Base-by-base conservation (phyloP, 2,329 filamentous ascomycete genomes). In the Talaromyces rugulosus region DNA sequence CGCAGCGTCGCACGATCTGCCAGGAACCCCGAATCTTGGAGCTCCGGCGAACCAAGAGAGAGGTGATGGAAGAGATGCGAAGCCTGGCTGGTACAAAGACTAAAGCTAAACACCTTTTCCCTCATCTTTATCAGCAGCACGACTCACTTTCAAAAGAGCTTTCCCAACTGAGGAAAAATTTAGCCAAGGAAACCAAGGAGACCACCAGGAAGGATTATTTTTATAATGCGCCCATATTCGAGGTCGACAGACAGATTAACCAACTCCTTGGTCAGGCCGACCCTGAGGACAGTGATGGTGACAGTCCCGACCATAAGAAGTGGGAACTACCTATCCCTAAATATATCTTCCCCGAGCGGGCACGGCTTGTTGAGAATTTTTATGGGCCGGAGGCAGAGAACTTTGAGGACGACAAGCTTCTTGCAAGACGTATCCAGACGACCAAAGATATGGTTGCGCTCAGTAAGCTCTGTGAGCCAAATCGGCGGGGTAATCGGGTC, bases 281-380 rank as follows among this genome's bases (percentile, higher is more conserved):
- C 51, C 11, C 57, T 2, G 90, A 95, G 72, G 93, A 93, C 70
- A 82, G 88, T 58, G 88, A 93, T 59, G 86, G 84, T 33, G 83
- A 92, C 59, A 82, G 78, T 28, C 92, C 95, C 66, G 85, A 89
- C 65, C 87, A 93, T 68, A 79, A 81, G 16, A 94, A 91, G 75
- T 96, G 90, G 89, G 87, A 92, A 33, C 34, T 69, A 7, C 67
- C 65, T 56, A 69, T 47, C 36, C 68, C 60, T 1, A 42, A 66
- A 2, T 69, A 72, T 12, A 14, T 70, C 7, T 72, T 72, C 65
- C 33, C 63, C 56, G 54, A 71, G 61, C 62, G 65, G 53, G 67
- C 62, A 11, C 63, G 64, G 42, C 67, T 71, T 9, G 57, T 69
- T 40, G 65, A 72, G 33, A 69, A 69, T 54, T 72, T 70, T 62